These are phyloP conservation scores for Malus domestica DNA, from an alignment of 306 rosid genomes.

Conservation along the genomic window DNA sequence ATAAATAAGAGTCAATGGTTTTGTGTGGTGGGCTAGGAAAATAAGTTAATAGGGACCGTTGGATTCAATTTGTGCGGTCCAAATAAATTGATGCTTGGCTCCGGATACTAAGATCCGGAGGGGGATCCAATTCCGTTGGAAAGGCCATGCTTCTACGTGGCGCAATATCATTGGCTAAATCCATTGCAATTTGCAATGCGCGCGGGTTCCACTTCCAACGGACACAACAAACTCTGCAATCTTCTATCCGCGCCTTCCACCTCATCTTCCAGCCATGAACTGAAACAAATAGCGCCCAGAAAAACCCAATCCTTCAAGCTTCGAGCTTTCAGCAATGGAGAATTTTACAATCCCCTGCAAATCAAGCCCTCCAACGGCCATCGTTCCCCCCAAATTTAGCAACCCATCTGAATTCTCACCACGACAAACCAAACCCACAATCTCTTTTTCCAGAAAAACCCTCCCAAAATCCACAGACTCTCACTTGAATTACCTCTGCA, in stretches of 20 bases:
- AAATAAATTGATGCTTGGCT: too few relatives aligned
- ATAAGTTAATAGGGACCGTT: too few relatives aligned
- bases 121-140: not conserved
- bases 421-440: conserved; percentile 27
- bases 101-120: fast-evolving
- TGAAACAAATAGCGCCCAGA: not conserved
- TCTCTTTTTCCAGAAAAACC: conserved; percentile 25
- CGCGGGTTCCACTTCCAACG: not conserved
- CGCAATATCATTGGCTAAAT: not conserved
- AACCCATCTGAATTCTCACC: conserved; percentile 31
- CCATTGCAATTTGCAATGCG: not conserved
- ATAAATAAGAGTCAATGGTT: too few relatives aligned
- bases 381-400: conserved; percentile 19
- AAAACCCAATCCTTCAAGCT: not conserved
- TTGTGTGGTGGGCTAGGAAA: too few relatives aligned
- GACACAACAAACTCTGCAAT: not conserved
- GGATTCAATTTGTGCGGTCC: too few relatives aligned
- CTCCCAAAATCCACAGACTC: conserved; percentile 25
- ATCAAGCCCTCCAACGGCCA: conserved; percentile 27
- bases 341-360: conserved; percentile 38
- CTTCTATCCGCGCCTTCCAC: not conserved
- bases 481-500: conserved; percentile 50
- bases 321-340: conserved; percentile 33
- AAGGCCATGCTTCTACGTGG: not conserved
- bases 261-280: not conserved